A percentile compares a stretch with the other conserved stretches of the same genome.
Evolutionary conservation across 2,329 filamentous ascomycete species (phyloP).

Genomic region (Samsoniella hepiali): DNA sequence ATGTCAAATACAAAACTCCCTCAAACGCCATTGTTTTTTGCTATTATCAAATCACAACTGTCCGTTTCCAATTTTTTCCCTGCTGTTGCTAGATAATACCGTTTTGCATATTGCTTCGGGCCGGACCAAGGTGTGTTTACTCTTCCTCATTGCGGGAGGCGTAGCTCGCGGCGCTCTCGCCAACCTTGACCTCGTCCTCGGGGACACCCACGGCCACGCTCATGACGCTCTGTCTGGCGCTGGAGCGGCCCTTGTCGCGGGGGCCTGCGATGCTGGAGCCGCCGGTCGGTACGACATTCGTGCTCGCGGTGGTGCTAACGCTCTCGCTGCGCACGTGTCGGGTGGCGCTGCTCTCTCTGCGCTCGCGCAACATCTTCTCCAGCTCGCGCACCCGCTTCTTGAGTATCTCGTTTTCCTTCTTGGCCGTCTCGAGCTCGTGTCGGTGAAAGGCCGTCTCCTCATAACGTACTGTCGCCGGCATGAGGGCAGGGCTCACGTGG

Average conservation of each 20-base stretch:
- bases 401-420: slow-evolving; percentile 61
- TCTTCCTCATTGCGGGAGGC: slow-evolving; percentile 7
- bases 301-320: slow-evolving; percentile 50
- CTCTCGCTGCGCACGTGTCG: slow-evolving; percentile 48
- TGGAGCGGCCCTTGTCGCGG: slow-evolving; percentile 44
- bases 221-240: slow-evolving; percentile 41
- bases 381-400: slow-evolving; percentile 61
- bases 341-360: slow-evolving; percentile 46
- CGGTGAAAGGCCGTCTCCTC: slow-evolving; percentile 61
- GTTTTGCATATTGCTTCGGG: neutral
- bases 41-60: neutral
- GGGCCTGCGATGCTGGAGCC: slow-evolving; percentile 45
- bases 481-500: slow-evolving; percentile 50
- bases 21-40: slow-evolving; percentile 5
- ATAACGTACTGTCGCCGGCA: slow-evolving; percentile 57
- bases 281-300: slow-evolving; percentile 37
- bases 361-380: slow-evolving; percentile 52
- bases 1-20: neutral
- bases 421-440: slow-evolving; percentile 58
- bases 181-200: slow-evolving; percentile 58
- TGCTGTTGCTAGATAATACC: neutral
- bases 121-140: neutral
- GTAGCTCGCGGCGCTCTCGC: slow-evolving; percentile 55
- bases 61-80: slow-evolving; percentile 5
- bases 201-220: slow-evolving; percentile 54